These are phyloP conservation scores for Pseudozyma sp. DNA, from an alignment of 1,284 basidiomycete species.

Conservation along the genomic window DNA sequence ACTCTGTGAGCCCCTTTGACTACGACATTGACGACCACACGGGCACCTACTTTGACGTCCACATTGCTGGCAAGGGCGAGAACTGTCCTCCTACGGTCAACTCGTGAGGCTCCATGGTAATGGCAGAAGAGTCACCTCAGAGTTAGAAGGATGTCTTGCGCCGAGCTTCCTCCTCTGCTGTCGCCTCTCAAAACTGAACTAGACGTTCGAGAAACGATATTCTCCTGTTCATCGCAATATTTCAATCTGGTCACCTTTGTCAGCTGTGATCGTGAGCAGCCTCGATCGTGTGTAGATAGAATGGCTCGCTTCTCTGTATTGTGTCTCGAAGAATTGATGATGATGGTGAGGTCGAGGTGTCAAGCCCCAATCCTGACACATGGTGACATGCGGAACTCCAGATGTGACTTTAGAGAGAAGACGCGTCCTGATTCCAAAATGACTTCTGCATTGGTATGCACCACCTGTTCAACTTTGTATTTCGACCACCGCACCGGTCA, in stretches of 20 bases:
- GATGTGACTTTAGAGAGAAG: neutral
- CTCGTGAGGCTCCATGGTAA: slow-evolving; percentile 1
- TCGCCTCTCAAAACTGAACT: neutral
- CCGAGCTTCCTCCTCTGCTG: slow-evolving; percentile 19
- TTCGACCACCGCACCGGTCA: neutral
- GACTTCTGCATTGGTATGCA: too few relatives aligned
- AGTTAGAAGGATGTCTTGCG: neutral
- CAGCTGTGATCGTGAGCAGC: too few relatives aligned
- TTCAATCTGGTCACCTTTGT: neutral
- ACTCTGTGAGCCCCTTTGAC: slow-evolving; percentile 32
- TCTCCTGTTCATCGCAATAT: neutral
- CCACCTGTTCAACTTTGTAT: neutral
- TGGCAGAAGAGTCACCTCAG: neutral
- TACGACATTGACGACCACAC: slow-evolving; percentile 53
- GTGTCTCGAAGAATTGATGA: too few relatives aligned
- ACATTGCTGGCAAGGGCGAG: slow-evolving; percentile 49
- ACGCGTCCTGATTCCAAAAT: neutral
- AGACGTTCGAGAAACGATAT: neutral
- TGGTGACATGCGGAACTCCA: neutral
- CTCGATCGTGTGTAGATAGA: too few relatives aligned
- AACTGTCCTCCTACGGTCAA: slow-evolving; percentile 50
- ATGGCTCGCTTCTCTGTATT: too few relatives aligned
- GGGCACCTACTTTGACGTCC: slow-evolving; percentile 61
- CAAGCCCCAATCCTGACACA: neutral
- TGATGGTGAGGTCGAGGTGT: too few relatives aligned